Evolutionary conservation across 2,329 filamentous ascomycete genomes (phyloP).

Genomic region (Ophiostoma angusticollis): DNA sequence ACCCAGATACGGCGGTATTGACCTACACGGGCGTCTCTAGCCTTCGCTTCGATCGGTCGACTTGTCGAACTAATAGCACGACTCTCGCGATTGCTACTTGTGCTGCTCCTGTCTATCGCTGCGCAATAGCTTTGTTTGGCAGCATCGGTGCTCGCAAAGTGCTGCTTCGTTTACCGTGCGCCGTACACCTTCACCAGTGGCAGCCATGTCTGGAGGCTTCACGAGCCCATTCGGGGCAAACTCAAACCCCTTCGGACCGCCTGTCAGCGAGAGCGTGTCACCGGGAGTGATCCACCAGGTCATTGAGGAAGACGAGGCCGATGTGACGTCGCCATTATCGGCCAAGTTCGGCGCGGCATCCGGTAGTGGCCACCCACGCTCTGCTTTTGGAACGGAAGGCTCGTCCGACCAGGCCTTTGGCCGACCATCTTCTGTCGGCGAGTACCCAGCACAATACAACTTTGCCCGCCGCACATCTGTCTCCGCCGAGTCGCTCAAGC

Average conservation of each 20-base stretch:
- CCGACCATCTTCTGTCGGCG: slow-evolving; percentile 42
- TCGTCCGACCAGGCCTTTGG: slow-evolving; percentile 33
- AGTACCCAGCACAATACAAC: slow-evolving; percentile 86
- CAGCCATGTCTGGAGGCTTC: slow-evolving; percentile 60
- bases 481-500: slow-evolving; percentile 91
- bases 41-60: too few relatives aligned
- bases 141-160: too few relatives aligned
- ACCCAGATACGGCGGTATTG: too few relatives aligned
- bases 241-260: slow-evolving; percentile 57
- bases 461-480: slow-evolving; percentile 88
- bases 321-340: slow-evolving; percentile 55
- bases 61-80: too few relatives aligned
- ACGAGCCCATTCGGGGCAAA: slow-evolving; percentile 57
- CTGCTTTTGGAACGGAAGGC: slow-evolving; percentile 3
- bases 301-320: slow-evolving; percentile 75
- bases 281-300: slow-evolving; percentile 36
- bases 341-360: slow-evolving; percentile 24
- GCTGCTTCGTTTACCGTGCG: too few relatives aligned
- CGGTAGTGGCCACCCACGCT: neutral
- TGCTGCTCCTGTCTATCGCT: too few relatives aligned
- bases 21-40: too few relatives aligned
- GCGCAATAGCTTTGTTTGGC: too few relatives aligned
- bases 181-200: too few relatives aligned
- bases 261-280: slow-evolving; percentile 21
- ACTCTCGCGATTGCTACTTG: too few relatives aligned